These are phyloP conservation scores for Sphaerostilbella broomeana DNA, from an alignment of 2,329 filamentous ascomycete species.

Conservation along the genomic window DNA sequence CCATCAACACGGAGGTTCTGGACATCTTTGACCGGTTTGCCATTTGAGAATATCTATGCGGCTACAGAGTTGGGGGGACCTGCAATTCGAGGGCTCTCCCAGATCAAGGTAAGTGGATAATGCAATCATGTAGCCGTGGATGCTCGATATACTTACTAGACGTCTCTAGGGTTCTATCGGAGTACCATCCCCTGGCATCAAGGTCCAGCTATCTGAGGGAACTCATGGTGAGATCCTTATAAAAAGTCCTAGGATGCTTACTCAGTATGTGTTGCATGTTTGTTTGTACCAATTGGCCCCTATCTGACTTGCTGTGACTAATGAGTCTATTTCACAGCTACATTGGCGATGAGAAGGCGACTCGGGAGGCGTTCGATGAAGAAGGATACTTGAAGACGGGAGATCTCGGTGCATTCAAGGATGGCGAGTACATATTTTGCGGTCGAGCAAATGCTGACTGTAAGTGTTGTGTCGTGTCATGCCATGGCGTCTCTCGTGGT, in stretches of 20 bases:
- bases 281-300: background rate
- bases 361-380: constrained; percentile 64
- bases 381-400: constrained; percentile 92
- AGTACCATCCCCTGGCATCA: constrained; percentile 2
- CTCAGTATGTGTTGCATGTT: constrained; percentile 9
- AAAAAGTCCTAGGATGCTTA: constrained; percentile 10
- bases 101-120: no score
- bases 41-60: constrained; percentile 13
- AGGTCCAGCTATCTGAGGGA: constrained; percentile 11
- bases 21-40: constrained; percentile 7
- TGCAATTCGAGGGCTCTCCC: background rate
- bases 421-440: constrained; percentile 13
- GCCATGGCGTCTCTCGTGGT: no score
- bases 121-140: no score
- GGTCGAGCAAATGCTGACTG: constrained; percentile 14
- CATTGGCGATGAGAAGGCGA: constrained; percentile 59
- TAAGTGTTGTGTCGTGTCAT: constrained; percentile 4
- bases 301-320: background rate
- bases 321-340: constrained; percentile 10
- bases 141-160: no score
- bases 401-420: constrained; percentile 67
- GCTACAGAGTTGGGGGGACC: constrained; percentile 8
- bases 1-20: constrained; percentile 9
- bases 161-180: constrained; percentile 1
- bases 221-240: constrained; percentile 10